Conservation (phyloP, 148 eudicot species). For the Rhododendron griersonianum region DNA sequence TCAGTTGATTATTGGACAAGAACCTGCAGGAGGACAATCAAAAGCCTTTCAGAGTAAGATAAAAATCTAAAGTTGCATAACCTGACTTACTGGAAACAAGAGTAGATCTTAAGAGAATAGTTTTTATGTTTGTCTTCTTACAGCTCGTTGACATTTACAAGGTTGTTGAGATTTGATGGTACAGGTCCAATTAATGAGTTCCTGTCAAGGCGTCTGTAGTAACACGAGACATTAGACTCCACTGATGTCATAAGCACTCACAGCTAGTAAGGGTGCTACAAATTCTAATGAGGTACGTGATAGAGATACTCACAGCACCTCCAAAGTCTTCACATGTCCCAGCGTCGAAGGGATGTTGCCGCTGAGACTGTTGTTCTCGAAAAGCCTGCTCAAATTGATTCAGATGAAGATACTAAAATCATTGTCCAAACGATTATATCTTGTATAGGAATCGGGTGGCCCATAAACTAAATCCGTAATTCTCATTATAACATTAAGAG, state of each 20-base stretch:
- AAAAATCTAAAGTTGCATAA: neutral
- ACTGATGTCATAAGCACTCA: neutral
- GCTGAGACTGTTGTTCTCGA: slow-evolving; percentile 54
- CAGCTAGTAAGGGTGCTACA: neutral
- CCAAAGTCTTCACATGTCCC: slow-evolving; percentile 49
- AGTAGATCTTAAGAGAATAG: neutral
- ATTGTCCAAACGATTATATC: neutral
- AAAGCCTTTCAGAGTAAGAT: slow-evolving; percentile 6
- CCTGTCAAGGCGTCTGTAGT: slow-evolving; percentile 63
- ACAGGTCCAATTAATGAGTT: slow-evolving; percentile 57
- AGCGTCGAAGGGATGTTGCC: slow-evolving; percentile 64
- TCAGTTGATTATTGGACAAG: slow-evolving; percentile 55
- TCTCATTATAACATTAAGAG: neutral
- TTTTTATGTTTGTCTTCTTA: slow-evolving; percentile 26
- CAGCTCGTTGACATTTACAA: slow-evolving; percentile 45
- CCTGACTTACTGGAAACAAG: neutral
- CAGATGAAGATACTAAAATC: neutral
- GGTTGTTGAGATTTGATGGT: slow-evolving; percentile 62
- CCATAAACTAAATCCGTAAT: neutral
- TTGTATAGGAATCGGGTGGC: neutral
- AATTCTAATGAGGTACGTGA: neutral
- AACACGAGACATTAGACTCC: neutral
- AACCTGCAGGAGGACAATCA: slow-evolving; percentile 32
- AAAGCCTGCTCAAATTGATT: slow-evolving; percentile 42
- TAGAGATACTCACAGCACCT: slow-evolving; percentile 68